A percentile compares a stretch with the other conserved stretches of the same genome.
Conservation (phyloP, 106 monocot genomes). For the Amphibolis antarctica region DNA sequence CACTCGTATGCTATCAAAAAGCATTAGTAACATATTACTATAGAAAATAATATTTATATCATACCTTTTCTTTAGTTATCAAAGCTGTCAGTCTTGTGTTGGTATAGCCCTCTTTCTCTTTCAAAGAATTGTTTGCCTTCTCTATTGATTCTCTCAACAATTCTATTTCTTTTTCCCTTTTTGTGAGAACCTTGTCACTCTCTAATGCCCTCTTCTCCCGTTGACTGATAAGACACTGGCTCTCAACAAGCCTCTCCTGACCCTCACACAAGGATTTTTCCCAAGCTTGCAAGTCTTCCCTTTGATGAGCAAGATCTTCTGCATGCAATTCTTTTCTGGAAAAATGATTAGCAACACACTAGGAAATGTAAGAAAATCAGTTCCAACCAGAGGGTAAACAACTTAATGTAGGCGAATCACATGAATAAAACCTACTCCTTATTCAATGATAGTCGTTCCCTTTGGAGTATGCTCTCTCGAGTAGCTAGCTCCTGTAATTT, state of each 20-base stretch:
- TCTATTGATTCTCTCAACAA: conserved; percentile 37
- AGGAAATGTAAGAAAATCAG: conserved; percentile 4
- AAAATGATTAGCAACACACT: not conserved
- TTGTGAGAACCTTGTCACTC: conserved; percentile 32
- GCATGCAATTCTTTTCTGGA: conserved; percentile 45
- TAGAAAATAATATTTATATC: not conserved
- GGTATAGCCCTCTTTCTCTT: conserved; percentile 61
- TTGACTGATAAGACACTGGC: conserved; percentile 69
- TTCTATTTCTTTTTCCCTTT: conserved; percentile 65
- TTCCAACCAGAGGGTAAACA: too few relatives aligned
- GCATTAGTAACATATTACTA: not conserved
- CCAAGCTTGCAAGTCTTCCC: conserved; percentile 58
- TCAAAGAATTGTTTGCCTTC: conserved; percentile 26
- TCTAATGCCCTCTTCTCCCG: conserved; percentile 65
- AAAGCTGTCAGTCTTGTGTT: conserved; percentile 38
- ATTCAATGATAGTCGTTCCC: conserved; percentile 46
- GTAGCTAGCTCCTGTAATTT: conserved; percentile 61
- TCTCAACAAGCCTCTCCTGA: conserved; percentile 74
- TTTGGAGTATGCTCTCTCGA: conserved; percentile 56
- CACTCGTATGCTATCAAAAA: too few relatives aligned
- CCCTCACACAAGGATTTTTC: conserved; percentile 68
- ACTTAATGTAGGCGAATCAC: too few relatives aligned
- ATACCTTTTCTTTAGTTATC: conserved; percentile 61
- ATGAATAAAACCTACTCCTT: conserved; percentile 43
- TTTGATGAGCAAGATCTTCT: conserved; percentile 50